Evolutionary conservation across 2,329 filamentous ascomycete genomes (phyloP).

Genomic region (Sclerotinia sclerotiorum): DNA sequence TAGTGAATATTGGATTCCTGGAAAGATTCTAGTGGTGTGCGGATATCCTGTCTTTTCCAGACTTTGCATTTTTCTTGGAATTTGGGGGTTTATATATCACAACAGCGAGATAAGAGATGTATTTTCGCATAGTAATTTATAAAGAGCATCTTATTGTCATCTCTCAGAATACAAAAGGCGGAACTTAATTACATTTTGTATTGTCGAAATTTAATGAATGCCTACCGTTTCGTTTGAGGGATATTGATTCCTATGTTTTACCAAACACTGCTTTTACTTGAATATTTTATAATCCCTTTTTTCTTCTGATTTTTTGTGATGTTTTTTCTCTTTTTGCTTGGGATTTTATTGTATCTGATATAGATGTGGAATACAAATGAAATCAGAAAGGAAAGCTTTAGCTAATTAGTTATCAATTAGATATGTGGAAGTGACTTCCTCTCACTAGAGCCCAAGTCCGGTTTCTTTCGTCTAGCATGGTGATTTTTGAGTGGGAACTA

Average conservation of each 20-base stretch:
- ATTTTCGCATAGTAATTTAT: background rate
- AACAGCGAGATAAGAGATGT: background rate
- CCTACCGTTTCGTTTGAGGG: background rate
- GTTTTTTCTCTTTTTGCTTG: too few species aligned
- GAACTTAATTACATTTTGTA: background rate
- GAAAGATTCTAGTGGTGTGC: background rate
- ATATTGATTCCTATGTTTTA: background rate
- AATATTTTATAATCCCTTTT: background rate
- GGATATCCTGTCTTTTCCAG: slow-evolving; percentile 17
- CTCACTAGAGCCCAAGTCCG: too few species aligned
- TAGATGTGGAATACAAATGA: too few species aligned
- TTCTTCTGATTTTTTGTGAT: too few species aligned
- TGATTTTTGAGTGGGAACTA: too few species aligned
- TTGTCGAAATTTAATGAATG: background rate
- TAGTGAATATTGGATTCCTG: background rate
- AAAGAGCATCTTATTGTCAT: background rate
- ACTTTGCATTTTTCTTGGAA: background rate
- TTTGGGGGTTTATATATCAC: background rate
- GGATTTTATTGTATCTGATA: too few species aligned
- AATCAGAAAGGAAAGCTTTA: too few species aligned
- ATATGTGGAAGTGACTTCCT: too few species aligned
- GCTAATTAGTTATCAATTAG: too few species aligned
- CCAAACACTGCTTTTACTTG: background rate
- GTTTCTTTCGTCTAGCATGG: too few species aligned
- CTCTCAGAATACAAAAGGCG: background rate